Evolutionary conservation across 129 eudicot genomes (phyloP), one percentile per base, ranked within the genome.

Genomic region (Arctium lappa): DNA sequence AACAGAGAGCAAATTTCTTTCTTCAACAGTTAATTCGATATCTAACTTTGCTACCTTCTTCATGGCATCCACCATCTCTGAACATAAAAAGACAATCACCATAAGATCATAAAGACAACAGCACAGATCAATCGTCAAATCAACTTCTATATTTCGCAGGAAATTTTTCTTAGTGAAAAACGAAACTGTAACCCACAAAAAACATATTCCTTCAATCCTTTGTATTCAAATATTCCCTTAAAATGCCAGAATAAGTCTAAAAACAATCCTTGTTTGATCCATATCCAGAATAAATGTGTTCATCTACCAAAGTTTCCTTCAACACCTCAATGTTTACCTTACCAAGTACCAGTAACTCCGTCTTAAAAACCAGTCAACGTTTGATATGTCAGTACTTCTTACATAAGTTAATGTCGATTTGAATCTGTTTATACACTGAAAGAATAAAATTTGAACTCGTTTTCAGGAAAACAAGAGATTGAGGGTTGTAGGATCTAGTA

Each of bases 1-100:
- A 29, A 93, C 97, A 1, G 97, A 93, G 1, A 93, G 89, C 88
- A 93, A 76, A 85, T 93, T 93, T 84, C 97, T 85, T 89, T 93
- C 97, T 82, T 93, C 97, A 30, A 93, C 88, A 15, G 97, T 93
- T 87, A 93, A 74, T 36, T 93, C 97, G 40, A 89, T 87, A 77
- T 93, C 88, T 86, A 93, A 82, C 46, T 85, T 87, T 18, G 96
- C 95, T 37, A 93, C 90, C 34, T 89, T 93, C 88, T 93, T 93
- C 97, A 93, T 93, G 6, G 94, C 86, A 0, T 91, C 97, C 83
- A 93, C 97, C 97, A 93, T 93, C 82, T 93, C 97, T 93, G 80
- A 79, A 86, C 68, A 39, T 11, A 40, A 79, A 62, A 18, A 16
- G 63, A 69, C 32, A 46, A 62, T 77, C 32, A 7, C 73, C 83